phyloP scores from a whole-genome alignment of 345 rosid genomes.

The Erucastrum elatum region DNA sequence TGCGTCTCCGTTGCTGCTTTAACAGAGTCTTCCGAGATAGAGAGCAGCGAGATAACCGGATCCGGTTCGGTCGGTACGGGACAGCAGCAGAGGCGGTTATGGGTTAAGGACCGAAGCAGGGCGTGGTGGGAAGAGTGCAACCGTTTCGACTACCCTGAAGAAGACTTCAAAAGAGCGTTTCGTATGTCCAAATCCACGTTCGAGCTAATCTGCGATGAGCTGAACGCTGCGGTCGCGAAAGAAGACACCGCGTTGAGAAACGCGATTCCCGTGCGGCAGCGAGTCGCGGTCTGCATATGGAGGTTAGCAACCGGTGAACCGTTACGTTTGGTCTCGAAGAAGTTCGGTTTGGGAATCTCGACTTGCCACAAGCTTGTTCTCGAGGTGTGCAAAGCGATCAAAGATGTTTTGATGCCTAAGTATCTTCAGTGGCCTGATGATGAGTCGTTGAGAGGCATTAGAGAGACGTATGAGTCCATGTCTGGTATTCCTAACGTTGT shows the following conservation, averaged over 20 bases:
- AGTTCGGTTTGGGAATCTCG: constrained; percentile 80
- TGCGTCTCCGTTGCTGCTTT: background rate
- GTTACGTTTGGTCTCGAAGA: constrained; percentile 62
- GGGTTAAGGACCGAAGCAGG: constrained; percentile 85
- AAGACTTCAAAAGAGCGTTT: constrained; percentile 76
- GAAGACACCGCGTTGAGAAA: constrained; percentile 82
- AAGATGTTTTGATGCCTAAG: constrained; percentile 72
- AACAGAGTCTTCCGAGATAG: background rate
- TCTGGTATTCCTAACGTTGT: constrained; percentile 72
- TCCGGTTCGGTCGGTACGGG: constrained; percentile 32
- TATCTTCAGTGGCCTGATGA: constrained; percentile 81
- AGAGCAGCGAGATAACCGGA: constrained; percentile 21
- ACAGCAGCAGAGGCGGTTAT: constrained; percentile 68
- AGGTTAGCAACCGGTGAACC: constrained; percentile 84
- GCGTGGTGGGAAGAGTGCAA: constrained; percentile 97
- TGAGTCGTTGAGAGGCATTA: constrained; percentile 45
- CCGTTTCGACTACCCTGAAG: constrained; percentile 69
- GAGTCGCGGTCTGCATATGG: constrained; percentile 96
- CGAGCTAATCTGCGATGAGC: constrained; percentile 76
- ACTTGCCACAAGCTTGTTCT: constrained; percentile 78
- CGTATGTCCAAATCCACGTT: constrained; percentile 82
- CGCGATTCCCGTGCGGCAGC: constrained; percentile 89
- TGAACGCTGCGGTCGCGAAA: constrained; percentile 74
- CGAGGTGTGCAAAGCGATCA: constrained; percentile 78
- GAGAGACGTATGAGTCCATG: constrained; percentile 46